These are phyloP conservation scores for Cladosporium sp. DNA, from an alignment of 2,329 filamentous ascomycete species.

Conservation along the genomic window DNA sequence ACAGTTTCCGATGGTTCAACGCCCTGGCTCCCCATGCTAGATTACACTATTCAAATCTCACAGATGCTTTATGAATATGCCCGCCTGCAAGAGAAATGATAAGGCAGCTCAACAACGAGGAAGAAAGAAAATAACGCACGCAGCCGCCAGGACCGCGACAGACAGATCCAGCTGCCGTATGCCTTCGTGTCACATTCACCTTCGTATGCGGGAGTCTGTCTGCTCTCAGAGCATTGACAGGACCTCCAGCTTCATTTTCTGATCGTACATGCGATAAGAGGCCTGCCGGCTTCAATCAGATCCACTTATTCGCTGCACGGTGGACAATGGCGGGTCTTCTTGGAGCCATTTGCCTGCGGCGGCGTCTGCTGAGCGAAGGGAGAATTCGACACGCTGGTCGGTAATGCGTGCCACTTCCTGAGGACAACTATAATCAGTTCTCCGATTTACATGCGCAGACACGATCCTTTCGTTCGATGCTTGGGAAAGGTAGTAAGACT, in stretches of 20 bases:
- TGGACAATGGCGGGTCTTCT: constrained; percentile 58
- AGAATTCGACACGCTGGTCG: constrained; percentile 56
- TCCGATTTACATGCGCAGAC: neutral
- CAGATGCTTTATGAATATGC: neutral
- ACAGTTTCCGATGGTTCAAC: neutral
- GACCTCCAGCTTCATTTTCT: neutral
- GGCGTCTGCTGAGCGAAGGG: constrained; percentile 56
- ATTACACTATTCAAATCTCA: neutral
- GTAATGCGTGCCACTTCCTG: constrained; percentile 60
- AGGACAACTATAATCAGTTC: neutral
- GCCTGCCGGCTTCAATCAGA: neutral
- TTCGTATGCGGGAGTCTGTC: neutral
- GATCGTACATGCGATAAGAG: neutral
- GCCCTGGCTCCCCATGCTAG: neutral
- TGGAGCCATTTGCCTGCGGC: constrained; percentile 61
- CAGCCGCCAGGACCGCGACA: constrained; percentile 6
- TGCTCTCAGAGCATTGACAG: constrained; percentile 2
- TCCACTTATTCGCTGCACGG: constrained; percentile 24
- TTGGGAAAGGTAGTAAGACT: constrained; percentile 16
- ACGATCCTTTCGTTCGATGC: neutral
- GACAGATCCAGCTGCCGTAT: constrained; percentile 10
- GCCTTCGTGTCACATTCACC: neutral
- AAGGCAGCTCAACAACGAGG: neutral
- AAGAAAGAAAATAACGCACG: neutral
- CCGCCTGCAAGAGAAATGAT: neutral